phyloP scores from a whole-genome alignment of 73 alveolate species.

The Tetrahymena borealis region DNA sequence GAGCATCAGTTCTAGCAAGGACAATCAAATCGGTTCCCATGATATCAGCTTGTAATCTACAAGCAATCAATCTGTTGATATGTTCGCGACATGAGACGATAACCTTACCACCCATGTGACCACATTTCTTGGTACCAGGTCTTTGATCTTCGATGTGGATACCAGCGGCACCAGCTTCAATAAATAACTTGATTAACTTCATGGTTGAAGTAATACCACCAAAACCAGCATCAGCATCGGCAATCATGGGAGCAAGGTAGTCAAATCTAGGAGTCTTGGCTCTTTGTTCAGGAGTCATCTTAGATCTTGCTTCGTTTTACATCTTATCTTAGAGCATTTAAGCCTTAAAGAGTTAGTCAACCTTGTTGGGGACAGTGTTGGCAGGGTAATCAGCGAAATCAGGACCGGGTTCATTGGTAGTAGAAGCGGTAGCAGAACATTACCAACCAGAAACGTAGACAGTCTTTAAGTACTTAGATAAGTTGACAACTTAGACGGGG shows the following conservation, averaged over 20 bases:
- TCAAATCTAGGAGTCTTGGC: slow-evolving; percentile 46
- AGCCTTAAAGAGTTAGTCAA: slow-evolving; percentile 35
- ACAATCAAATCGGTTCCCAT: slow-evolving; percentile 78
- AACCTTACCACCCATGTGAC: slow-evolving; percentile 94
- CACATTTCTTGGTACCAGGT: slow-evolving; percentile 93
- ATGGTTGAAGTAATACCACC: slow-evolving; percentile 88
- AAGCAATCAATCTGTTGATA: slow-evolving; percentile 70
- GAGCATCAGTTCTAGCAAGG: slow-evolving; percentile 90
- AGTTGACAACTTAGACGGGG: slow-evolving; percentile 64
- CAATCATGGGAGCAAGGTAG: slow-evolving; percentile 80
- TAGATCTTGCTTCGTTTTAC: slow-evolving; percentile 52
- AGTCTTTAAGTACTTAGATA: slow-evolving; percentile 75
- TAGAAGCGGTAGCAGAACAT: slow-evolving; percentile 70
- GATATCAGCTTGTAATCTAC: slow-evolving; percentile 85
- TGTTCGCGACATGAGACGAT: slow-evolving; percentile 78
- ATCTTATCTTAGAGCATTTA: slow-evolving; percentile 64
- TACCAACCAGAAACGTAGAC: slow-evolving; percentile 91
- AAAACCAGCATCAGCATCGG: slow-evolving; percentile 94
- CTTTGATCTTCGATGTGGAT: slow-evolving; percentile 89
- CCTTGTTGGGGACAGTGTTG: slow-evolving; percentile 86
- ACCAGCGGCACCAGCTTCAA: slow-evolving; percentile 94
- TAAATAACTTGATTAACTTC: slow-evolving; percentile 80
- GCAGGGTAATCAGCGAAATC: slow-evolving; percentile 93
- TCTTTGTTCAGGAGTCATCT: slow-evolving; percentile 52
- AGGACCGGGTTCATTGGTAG: slow-evolving; percentile 89